Evolutionary conservation across 78 protist genomes (phyloP).

Genomic region (Emiliania huxleyi): DNA sequence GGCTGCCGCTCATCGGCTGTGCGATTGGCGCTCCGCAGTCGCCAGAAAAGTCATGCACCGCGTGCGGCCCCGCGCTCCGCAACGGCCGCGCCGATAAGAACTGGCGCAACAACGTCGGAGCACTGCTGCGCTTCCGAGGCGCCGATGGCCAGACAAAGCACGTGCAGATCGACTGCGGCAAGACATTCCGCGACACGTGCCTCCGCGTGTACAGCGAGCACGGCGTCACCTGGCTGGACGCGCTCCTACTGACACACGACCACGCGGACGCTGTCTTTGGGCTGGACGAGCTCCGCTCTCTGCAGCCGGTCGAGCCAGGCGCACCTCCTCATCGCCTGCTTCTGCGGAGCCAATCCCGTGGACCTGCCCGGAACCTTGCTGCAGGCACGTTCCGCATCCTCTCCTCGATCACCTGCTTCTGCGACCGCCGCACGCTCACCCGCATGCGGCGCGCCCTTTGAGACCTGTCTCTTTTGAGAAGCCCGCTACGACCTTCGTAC

Average conservation of each 20-base stretch:
- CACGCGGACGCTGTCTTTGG: conserved; percentile 45
- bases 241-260: conserved; percentile 46
- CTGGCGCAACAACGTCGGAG: neutral
- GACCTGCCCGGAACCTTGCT: too few relatives aligned
- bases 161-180: conserved; percentile 33
- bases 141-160: neutral
- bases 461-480: too few relatives aligned
- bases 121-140: neutral
- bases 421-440: too few relatives aligned
- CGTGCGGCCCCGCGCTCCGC: neutral
- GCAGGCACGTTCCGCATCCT: too few relatives aligned
- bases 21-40: neutral
- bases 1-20: neutral
- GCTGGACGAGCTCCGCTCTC: conserved; percentile 44
- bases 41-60: neutral
- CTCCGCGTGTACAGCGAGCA: neutral
- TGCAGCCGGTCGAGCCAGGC: neutral
- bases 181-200: neutral
- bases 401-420: too few relatives aligned
- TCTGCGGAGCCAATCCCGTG: too few relatives aligned
- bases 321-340: too few relatives aligned
- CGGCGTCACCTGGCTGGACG: conserved; percentile 15
- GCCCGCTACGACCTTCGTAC: too few relatives aligned
- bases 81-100: neutral
- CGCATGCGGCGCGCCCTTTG: too few relatives aligned